Percentiles rank a stretch among this genome's conserved stretches.
Conservation (phyloP, 1,139 yeast genomes). For the Geotrichum bryndzae region DNA sequence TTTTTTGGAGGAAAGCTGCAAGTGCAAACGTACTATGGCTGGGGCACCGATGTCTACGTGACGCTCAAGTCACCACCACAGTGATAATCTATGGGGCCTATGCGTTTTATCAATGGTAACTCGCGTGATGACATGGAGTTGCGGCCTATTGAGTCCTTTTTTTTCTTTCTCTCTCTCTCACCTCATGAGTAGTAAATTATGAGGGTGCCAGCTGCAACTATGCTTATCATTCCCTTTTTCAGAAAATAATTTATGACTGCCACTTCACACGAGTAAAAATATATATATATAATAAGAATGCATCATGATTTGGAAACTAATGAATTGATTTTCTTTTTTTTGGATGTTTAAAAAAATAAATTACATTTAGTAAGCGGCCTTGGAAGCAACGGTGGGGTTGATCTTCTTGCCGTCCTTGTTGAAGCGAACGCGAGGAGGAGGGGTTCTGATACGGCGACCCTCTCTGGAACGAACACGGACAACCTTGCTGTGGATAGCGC, state of each 20-base stretch:
- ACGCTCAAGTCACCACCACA: slow-evolving; percentile 42
- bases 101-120: not conserved
- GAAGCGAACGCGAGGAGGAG: slow-evolving; percentile 99
- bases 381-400: slow-evolving; percentile 96
- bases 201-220: not conserved
- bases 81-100: not conserved
- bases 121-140: not conserved
- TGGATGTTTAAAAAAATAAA: not conserved
- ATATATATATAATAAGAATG: not conserved
- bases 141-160: not conserved
- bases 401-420: slow-evolving; percentile 88
- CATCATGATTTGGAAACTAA: not conserved
- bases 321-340: slow-evolving; percentile 2
- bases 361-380: slow-evolving; percentile 54
- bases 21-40: slow-evolving; percentile 73
- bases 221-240: too few species aligned
- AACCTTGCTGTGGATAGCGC: slow-evolving; percentile 99
- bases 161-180: not conserved
- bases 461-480: slow-evolving; percentile 99
- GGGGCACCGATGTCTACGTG: slow-evolving; percentile 76
- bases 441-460: slow-evolving; percentile 98
- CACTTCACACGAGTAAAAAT: not conserved
- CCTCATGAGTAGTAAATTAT: not conserved
- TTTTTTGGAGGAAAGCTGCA: slow-evolving; percentile 71
- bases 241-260: too few species aligned